A percentile compares a stretch with the other conserved stretches of the same genome.
These are phyloP conservation scores for Pythium biforme DNA, from an alignment of 352 stramenopile species.

Conservation along the genomic window DNA sequence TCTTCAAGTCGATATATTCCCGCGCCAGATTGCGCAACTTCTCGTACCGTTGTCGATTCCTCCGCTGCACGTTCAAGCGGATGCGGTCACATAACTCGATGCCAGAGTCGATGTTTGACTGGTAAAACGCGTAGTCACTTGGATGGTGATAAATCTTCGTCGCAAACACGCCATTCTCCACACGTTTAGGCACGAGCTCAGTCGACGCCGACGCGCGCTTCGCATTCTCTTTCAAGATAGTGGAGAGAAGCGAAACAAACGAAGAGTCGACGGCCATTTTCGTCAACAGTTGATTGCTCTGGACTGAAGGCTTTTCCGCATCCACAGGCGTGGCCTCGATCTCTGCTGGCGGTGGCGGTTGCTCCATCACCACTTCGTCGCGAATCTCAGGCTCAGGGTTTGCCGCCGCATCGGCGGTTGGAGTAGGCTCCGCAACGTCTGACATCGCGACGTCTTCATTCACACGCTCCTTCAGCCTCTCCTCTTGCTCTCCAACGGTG, in stretches of 20 bases:
- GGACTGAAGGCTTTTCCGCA: neutral
- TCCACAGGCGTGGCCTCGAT: neutral
- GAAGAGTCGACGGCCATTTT: slow-evolving; percentile 63
- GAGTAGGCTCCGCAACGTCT: neutral
- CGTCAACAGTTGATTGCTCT: slow-evolving; percentile 14
- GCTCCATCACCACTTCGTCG: neutral
- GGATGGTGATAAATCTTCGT: slow-evolving; percentile 73
- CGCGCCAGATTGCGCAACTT: slow-evolving; percentile 67
- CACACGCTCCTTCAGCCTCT: slow-evolving; percentile 4
- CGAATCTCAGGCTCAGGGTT: neutral
- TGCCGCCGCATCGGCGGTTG: neutral
- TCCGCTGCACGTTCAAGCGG: slow-evolving; percentile 54
- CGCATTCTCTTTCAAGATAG: slow-evolving; percentile 66
- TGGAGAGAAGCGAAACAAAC: slow-evolving; percentile 61
- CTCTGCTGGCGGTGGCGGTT: neutral
- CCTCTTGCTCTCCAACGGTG: slow-evolving; percentile 43
- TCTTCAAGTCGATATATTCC: slow-evolving; percentile 82
- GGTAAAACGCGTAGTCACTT: slow-evolving; percentile 75
- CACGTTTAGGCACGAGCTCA: slow-evolving; percentile 50
- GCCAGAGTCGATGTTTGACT: slow-evolving; percentile 61
- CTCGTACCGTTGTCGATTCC: slow-evolving; percentile 68
- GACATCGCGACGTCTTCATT: slow-evolving; percentile 8
- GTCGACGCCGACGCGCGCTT: slow-evolving; percentile 52
- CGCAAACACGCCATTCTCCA: slow-evolving; percentile 40
- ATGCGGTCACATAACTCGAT: slow-evolving; percentile 49